Evolutionary conservation across 2,329 filamentous ascomycete species (phyloP), one percentile per base, ranked within the genome.

Genomic region (Penicillium oxalicum): DNA sequence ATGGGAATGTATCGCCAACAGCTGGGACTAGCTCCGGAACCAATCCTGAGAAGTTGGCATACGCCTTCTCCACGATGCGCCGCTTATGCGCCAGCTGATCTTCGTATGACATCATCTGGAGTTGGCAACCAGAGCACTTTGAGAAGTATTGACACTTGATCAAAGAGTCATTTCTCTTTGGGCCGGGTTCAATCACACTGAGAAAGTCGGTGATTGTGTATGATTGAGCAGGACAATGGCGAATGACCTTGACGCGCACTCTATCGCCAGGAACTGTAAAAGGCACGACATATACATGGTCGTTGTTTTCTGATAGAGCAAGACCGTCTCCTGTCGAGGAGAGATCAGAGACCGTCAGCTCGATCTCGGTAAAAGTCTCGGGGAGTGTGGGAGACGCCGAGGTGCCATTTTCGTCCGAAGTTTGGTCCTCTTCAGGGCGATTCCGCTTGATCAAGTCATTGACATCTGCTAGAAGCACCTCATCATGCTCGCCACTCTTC

Each of bases 251-350:
- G 53, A 87, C 86, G 49, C 80, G 82, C 50, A 88, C 84, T 2
- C 75, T 78, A 68, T 98, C 93, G 28, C 93, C 93, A 0, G 93
- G 91, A 2, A 91, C 79, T 24, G 86, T 80, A 65, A 96, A 98
- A 4, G 91, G 90, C 1, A 97, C 85, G 44, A 93, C 84, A 63
- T 91, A 96, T 67, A 96, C 70, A 72, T 85, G 77, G 47, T 80
- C 74, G n/a, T 75, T 76, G 51, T 81, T 78, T 27, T 81, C 72
- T n/a, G 81, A 79, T 49, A 88, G 75, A 4, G 87, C 93, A 48
- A 98, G 78, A 2, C 89, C 93, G 59, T 97, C 93, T 45, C 93
- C 93, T 0, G 88, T 95, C 0, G 91, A 97, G 0, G 91, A 95
- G 32, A 97, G 76, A 56, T 87, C 82, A 5, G 83, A 70, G 49